phyloP scores from a whole-genome alignment of 1,284 basidiomycete genomes.

The Sanghuangporus baumii region DNA sequence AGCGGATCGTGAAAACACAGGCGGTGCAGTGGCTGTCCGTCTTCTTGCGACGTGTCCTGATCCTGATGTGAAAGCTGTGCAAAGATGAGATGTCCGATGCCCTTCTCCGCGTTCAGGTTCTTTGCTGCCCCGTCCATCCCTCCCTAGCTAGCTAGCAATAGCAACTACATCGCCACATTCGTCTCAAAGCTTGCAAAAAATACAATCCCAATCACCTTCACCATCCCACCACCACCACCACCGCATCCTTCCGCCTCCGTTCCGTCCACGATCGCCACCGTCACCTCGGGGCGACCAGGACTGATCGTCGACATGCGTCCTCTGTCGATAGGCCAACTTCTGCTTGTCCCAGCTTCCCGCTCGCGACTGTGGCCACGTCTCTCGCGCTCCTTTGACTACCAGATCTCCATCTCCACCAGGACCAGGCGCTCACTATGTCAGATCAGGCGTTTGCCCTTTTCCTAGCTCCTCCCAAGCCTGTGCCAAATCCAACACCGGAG shows the following conservation, averaged over 20 bases:
- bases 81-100: background rate
- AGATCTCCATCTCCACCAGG: background rate
- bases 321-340: background rate
- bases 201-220: background rate
- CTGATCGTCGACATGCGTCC: background rate
- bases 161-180: background rate
- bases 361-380: background rate
- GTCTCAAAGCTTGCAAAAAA: background rate
- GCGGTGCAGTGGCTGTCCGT: background rate
- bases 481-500: background rate
- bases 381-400: background rate
- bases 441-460: background rate
- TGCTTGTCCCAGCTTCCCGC: background rate
- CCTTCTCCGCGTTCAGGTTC: background rate
- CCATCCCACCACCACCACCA: background rate
- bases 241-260: background rate
- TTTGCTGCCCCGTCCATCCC: background rate
- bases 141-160: too few species aligned
- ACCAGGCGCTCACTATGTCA: background rate
- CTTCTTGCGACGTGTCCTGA: background rate
- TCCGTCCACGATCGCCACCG: background rate
- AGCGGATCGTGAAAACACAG: background rate
- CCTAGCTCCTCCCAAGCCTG: background rate
- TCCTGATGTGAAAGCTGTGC: background rate
- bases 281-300: background rate